Percentiles rank a stretch among this genome's conserved stretches.
phyloP scores from a whole-genome alignment of 164 flowering plant genomes.

The Magnolia kwangsiensis region DNA sequence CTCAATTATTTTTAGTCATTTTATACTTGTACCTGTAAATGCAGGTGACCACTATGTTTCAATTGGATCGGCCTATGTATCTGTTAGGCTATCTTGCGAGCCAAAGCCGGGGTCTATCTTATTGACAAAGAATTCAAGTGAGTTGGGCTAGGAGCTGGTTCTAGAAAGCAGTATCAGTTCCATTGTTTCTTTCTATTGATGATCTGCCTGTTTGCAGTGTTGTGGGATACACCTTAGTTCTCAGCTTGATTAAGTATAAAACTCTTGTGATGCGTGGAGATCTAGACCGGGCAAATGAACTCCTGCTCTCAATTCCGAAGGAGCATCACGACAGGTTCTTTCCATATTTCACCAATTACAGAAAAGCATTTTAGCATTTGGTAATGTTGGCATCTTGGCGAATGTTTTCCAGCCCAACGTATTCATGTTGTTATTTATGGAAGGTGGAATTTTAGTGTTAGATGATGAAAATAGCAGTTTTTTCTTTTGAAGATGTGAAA shows the following conservation, averaged over 20 bases:
- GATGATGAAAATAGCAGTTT: too few relatives aligned
- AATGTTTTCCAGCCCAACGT: background rate
- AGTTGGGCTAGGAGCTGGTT: conserved; percentile 27
- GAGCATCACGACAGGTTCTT: conserved; percentile 90
- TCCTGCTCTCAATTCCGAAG: conserved; percentile 85
- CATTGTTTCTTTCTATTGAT: background rate
- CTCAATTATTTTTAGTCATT: background rate
- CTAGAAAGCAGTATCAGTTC: background rate
- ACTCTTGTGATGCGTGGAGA: conserved; percentile 99
- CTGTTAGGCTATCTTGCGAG: conserved; percentile 92
- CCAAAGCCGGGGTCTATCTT: conserved; percentile 92
- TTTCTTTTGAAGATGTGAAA: too few relatives aligned
- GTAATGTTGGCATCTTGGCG: background rate
- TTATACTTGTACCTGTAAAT: background rate
- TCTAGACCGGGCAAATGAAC: conserved; percentile 71
- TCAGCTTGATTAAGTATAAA: conserved; percentile 94
- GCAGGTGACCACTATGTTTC: conserved; percentile 97
- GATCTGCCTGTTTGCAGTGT: conserved; percentile 50
- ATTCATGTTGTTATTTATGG: background rate
- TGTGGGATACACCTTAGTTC: conserved; percentile 87
- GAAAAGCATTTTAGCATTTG: background rate
- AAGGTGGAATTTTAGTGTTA: background rate
- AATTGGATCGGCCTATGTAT: conserved; percentile 98
- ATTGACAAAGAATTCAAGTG: conserved; percentile 99
- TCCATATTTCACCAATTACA: background rate